A percentile compares a stretch with the other conserved stretches of the same genome.
phyloP scores from a whole-genome alignment of 352 stramenopile species.

The Pythium folliculosum region DNA sequence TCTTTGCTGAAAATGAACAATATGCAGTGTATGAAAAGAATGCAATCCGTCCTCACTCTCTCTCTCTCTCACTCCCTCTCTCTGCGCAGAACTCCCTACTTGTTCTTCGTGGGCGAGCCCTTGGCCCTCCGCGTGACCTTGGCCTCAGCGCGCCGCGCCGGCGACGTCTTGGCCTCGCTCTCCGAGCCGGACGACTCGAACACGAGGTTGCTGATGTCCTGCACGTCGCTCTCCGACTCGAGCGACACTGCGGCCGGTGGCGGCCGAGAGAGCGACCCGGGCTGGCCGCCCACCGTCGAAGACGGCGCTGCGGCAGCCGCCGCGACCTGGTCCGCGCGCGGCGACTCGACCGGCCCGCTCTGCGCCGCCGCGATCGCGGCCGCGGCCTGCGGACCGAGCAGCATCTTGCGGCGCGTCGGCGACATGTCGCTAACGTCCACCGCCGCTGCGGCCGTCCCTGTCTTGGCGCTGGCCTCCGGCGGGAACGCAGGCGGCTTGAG shows the following conservation, averaged over 20 bases:
- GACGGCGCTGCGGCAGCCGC: slow-evolving; percentile 11
- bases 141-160: not conserved
- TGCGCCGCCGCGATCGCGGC: slow-evolving; percentile 10
- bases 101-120: slow-evolving; percentile 5
- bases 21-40: not conserved
- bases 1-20: no score
- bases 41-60: no score
- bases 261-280: not conserved
- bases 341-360: slow-evolving; percentile 29
- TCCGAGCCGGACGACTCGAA: slow-evolving; percentile 25
- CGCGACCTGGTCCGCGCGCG: slow-evolving; percentile 48
- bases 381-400: slow-evolving; percentile 29
- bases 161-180: slow-evolving; percentile 12
- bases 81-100: slow-evolving; percentile 4
- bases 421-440: slow-evolving; percentile 34
- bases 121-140: slow-evolving; percentile 14
- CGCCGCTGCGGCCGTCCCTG: not conserved
- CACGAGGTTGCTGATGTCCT: slow-evolving; percentile 24
- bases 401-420: slow-evolving; percentile 51
- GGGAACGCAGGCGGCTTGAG: not conserved
- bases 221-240: slow-evolving; percentile 18
- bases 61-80: no score
- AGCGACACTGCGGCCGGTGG: not conserved
- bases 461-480: not conserved
- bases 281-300: not conserved